Evolutionary conservation across 257 asterid genomes (phyloP), one percentile per base, ranked within the genome.

Genomic region (Avicennia marina): DNA sequence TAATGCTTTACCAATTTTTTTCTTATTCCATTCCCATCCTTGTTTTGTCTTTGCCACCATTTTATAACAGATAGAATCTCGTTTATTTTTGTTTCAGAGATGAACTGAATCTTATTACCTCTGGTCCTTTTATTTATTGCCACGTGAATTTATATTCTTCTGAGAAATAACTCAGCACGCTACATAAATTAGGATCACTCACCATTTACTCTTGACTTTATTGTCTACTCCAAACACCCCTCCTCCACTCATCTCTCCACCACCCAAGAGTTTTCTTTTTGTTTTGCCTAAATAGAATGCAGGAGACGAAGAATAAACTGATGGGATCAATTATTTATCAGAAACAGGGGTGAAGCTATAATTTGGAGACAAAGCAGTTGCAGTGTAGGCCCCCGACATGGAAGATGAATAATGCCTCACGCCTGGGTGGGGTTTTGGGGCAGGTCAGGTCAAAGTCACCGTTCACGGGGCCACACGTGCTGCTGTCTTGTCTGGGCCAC

Each of bases 401-500:
- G n/a, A n/a, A n/a, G n/a, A n/a, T n/a, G n/a, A n/a, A n/a, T n/a
- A n/a, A n/a, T n/a, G n/a, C 56, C 62, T 55, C 77, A 47, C 62
- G 66, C 50, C 55, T 45, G 68, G 36, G 70, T 43, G 48, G 60
- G 70, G 52, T 38, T 36, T 7, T 2, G 0, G 43, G 53, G 69
- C 27, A 26, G 63, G 66, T 53, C 72, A 3, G 29, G 6, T 27
- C 12, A 60, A 48, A 65, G 65, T 43, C 67, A 52, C 38, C 56
- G 70, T 52, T 70, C 72, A 8, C 7, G 39, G 57, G 72, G 58
- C 60, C 73, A 57, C 78, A 58, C 74, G 74, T 67, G 74, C 62
- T 58, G 70, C 25, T 51, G 59, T 50, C 63, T 48, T 56, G 58
- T 49, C 78, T 51, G 11, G 5, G 15, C 47, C 66, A 61, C 71